Evolutionary conservation across 2,329 filamentous ascomycete genomes (phyloP), one percentile per base, ranked within the genome.

Genomic region (Xylaria sp.): DNA sequence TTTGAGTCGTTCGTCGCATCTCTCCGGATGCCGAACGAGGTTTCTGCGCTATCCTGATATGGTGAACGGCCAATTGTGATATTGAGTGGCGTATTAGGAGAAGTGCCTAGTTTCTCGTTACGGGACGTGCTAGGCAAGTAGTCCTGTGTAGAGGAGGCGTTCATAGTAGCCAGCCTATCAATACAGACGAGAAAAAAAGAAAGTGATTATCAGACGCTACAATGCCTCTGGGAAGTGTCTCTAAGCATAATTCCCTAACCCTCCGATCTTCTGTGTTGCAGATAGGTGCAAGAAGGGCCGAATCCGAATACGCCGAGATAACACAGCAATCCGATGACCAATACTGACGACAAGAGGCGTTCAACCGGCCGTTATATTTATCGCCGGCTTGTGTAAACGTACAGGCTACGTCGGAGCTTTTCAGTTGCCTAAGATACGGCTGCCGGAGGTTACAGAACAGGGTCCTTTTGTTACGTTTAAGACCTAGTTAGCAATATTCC

Each of bases 281-380:
- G 48, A 39, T 4, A 61, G 23, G 23, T 25, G 23, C 23, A 3
- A 25, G 28, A 62, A 65, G 51, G 66, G 25, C 62, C 58, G 63
- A 69, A 69, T 66, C 34, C 51, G 41, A 63, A 56, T 9, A 23
- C 2, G 18, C 52, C 62, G 56, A 44, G 46, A 28, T 23, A 2
- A 28, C 25, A 23, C 25, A 41, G 28, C 46, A 50, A 57, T 54
- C 41, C 44, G 54, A 32, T 37, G 18, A 32, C 18, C 0, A 39
- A n/a, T 10, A n/a, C 51, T 12, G 3, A 46, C 15, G 18, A 54
- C 13, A 39, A 20, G n/a, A 15, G 56, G 28, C 2, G 63, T 23
- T 1, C 66, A 67, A 64, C 50, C 60, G 64, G 39, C 68, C 59
- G 60, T 70, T 70, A 7, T 32, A 9, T 23, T 56, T 32, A 32